These are phyloP conservation scores for Aspergillus sparsus DNA, from an alignment of 495 filamentous ascomycete genomes.

Conservation along the genomic window DNA sequence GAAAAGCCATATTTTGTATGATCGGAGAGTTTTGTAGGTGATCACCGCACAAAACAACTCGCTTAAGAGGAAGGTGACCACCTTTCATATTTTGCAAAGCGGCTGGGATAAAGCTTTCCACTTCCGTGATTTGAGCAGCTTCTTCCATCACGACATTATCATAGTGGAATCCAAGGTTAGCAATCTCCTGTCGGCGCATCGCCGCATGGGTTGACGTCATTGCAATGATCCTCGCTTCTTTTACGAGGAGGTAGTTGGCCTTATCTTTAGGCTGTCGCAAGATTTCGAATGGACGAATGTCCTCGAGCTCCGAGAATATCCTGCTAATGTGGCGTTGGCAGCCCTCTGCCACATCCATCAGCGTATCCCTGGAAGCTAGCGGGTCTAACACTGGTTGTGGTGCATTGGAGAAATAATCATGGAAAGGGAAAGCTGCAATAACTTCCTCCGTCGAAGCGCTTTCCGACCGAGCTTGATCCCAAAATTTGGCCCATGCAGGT, in stretches of 20 bases:
- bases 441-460: slow-evolving; percentile 61
- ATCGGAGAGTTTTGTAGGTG: slow-evolving; percentile 97
- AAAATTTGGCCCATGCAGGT: slow-evolving; percentile 86
- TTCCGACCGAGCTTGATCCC: slow-evolving; percentile 56
- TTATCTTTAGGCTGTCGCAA: slow-evolving; percentile 83
- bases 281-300: slow-evolving; percentile 94
- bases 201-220: slow-evolving; percentile 99
- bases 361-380: slow-evolving; percentile 60
- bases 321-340: slow-evolving; percentile 90
- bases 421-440: slow-evolving; percentile 82
- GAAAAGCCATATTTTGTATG: slow-evolving; percentile 93
- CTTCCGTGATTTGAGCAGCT: slow-evolving; percentile 95
- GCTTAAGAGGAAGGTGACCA: slow-evolving; percentile 73
- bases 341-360: slow-evolving; percentile 76
- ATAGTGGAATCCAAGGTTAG: slow-evolving; percentile 88
- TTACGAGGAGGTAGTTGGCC: slow-evolving; percentile 91
- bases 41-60: slow-evolving; percentile 91
- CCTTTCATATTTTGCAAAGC: slow-evolving; percentile 78
- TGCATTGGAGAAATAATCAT: slow-evolving; percentile 82
- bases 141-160: slow-evolving; percentile 99
- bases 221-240: slow-evolving; percentile 92
- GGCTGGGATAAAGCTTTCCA: slow-evolving; percentile 93
- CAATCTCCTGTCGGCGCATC: slow-evolving; percentile 94
- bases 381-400: slow-evolving; percentile 81
- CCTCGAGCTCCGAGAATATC: slow-evolving; percentile 90